Evolutionary conservation across 164 flowering plant genomes (phyloP).

Genomic region (Stephania yunnanensis): DNA sequence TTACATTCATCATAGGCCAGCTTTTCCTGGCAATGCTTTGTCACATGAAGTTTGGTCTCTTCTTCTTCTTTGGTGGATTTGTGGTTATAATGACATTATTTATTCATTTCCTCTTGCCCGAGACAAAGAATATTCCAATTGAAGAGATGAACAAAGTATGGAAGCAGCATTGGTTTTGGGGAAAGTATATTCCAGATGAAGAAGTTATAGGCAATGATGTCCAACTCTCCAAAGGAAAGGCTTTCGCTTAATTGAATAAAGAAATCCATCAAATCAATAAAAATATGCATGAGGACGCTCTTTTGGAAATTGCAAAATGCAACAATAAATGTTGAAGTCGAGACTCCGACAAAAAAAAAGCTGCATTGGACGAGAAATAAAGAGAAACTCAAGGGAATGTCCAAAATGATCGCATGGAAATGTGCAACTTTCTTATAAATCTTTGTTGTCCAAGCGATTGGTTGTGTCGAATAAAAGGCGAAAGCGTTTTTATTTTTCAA

Average conservation of each 20-base stretch:
- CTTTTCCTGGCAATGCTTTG: slow-evolving; percentile 26
- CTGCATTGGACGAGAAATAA: not conserved
- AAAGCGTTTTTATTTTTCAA: too few relatives aligned
- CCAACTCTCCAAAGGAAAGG: not conserved
- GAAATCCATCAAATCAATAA: not conserved
- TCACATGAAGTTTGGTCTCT: slow-evolving; percentile 24
- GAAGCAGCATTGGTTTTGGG: slow-evolving; percentile 29
- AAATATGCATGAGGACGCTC: not conserved
- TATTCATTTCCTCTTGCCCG: slow-evolving; percentile 25
- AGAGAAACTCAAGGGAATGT: not conserved
- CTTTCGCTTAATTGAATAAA: not conserved
- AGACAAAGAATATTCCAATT: slow-evolving; percentile 27
- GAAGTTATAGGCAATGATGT: not conserved
- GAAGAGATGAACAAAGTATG: slow-evolving; percentile 26
- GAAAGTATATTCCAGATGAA: slow-evolving; percentile 20
- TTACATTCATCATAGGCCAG: slow-evolving; percentile 26
- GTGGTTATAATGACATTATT: slow-evolving; percentile 21
- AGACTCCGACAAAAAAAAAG: not conserved
- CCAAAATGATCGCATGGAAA: too few relatives aligned
- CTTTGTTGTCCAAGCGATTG: too few relatives aligned
- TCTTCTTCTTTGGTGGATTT: slow-evolving; percentile 26
- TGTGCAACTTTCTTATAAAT: too few relatives aligned
- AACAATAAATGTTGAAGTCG: not conserved
- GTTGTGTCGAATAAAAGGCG: too few relatives aligned
- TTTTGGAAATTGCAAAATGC: not conserved